A percentile compares a stretch with the other conserved stretches of the same genome.
Conservation (phyloP, 495 filamentous ascomycete species). For the Podospora anserina region DNA sequence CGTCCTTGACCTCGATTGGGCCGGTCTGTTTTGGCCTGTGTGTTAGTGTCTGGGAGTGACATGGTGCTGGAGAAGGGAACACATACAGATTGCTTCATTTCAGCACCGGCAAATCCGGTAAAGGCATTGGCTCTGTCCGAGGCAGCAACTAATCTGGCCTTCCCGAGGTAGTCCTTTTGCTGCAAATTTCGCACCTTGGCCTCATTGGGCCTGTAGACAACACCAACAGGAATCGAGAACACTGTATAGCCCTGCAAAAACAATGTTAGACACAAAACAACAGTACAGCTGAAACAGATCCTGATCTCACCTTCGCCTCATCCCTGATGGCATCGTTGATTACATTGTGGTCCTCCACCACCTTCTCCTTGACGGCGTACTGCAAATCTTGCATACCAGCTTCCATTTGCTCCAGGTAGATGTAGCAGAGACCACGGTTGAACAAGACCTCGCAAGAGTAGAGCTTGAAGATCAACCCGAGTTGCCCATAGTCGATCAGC, state of each 20-base stretch:
- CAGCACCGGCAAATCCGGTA: conserved; percentile 71
- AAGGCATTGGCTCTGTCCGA: conserved; percentile 73
- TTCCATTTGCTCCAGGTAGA: conserved; percentile 89
- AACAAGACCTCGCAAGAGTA: conserved; percentile 98
- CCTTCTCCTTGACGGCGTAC: conserved; percentile 93
- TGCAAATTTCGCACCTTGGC: conserved; percentile 98
- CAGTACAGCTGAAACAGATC: not conserved
- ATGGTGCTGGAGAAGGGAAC: not conserved
- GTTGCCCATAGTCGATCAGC: conserved; percentile 96
- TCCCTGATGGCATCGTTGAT: conserved; percentile 96
- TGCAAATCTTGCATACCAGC: conserved; percentile 86
- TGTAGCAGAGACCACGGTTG: conserved; percentile 96
- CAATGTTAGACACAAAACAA: conserved; percentile 28
- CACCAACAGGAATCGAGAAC: conserved; percentile 95
- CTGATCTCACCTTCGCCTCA: conserved; percentile 72
- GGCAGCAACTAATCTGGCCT: conserved; percentile 89
- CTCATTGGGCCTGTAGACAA: conserved; percentile 92
- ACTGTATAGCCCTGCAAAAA: conserved; percentile 86
- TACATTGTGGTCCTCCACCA: conserved; percentile 90
- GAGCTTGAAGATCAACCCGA: conserved; percentile 92
- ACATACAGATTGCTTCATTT: conserved; percentile 60
- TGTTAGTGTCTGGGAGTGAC: not conserved
- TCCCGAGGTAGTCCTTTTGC: conserved; percentile 94
- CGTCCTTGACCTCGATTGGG: conserved; percentile 53
- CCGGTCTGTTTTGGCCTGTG: conserved; percentile 4